Evolutionary conservation across 2,329 filamentous ascomycete genomes (phyloP).

Genomic region (Escovopsis sp.): DNA sequence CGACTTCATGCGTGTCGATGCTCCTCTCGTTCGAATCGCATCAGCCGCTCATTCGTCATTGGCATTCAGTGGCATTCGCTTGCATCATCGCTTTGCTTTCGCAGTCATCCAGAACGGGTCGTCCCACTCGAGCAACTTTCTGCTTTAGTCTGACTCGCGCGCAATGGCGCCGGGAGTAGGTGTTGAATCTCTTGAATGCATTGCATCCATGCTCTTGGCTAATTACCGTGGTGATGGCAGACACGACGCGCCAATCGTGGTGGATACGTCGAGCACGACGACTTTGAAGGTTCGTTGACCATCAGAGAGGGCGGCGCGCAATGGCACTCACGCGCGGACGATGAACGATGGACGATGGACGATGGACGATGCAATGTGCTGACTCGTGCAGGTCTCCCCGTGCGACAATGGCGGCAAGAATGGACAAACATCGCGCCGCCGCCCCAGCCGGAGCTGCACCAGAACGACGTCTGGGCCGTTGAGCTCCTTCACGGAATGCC

Average conservation of each 20-base stretch:
- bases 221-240: slow-evolving; percentile 15
- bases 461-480: slow-evolving; percentile 54
- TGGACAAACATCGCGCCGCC: slow-evolving; percentile 54
- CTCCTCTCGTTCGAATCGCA: too few relatives aligned
- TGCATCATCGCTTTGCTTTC: too few relatives aligned
- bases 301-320: too few relatives aligned
- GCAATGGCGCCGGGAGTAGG: slow-evolving; percentile 28
- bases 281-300: slow-evolving; percentile 36
- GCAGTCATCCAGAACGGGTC: too few relatives aligned
- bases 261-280: slow-evolving; percentile 44
- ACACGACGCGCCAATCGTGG: slow-evolving; percentile 43
- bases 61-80: too few relatives aligned
- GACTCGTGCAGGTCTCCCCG: slow-evolving; percentile 52
- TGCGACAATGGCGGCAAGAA: slow-evolving; percentile 77
- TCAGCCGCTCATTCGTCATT: too few relatives aligned
- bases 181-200: neutral
- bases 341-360: neutral
- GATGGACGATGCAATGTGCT: slow-evolving; percentile 7
- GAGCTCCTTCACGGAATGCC: slow-evolving; percentile 74
- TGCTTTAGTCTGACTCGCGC: neutral
- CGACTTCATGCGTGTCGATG: too few relatives aligned
- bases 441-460: slow-evolving; percentile 46
- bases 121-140: too few relatives aligned
- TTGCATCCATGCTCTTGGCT: slow-evolving; percentile 5
- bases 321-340: too few relatives aligned